Evolutionary conservation across 352 stramenopile species (phyloP).

Genomic region (Globisporangium emineosum): DNA sequence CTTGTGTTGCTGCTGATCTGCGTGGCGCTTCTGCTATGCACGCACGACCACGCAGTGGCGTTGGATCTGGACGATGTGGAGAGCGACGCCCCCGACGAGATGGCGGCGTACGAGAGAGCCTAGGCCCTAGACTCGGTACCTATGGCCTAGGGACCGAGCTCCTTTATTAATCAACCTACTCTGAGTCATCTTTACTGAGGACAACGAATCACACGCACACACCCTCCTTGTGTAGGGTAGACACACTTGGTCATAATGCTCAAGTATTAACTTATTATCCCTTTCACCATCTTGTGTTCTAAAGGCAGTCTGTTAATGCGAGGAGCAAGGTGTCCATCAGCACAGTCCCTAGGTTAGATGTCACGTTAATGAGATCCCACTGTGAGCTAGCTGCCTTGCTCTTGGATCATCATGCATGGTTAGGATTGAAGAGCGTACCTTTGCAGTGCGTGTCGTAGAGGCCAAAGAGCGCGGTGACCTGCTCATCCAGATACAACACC

Average conservation of each 20-base stretch:
- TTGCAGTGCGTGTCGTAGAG: conserved; percentile 36
- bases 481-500: background rate
- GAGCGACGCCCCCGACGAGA: conserved; percentile 10
- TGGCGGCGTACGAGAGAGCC: conserved; percentile 27
- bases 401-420: background rate
- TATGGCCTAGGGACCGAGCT: background rate
- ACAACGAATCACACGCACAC: background rate
- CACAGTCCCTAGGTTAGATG: conserved; percentile 29
- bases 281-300: conserved; percentile 2
- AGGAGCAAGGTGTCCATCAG: conserved; percentile 35
- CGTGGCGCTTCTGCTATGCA: conserved; percentile 4
- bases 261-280: conserved; percentile 2
- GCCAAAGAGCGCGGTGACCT: conserved; percentile 49
- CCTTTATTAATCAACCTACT: conserved; percentile 7
- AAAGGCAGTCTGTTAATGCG: conserved; percentile 21
- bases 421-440: conserved; percentile 20
- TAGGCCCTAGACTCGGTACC: no score
- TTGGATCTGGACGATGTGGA: conserved; percentile 16
- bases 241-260: background rate
- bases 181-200: background rate
- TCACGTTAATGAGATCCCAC: background rate
- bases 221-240: background rate
- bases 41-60: conserved; percentile 7
- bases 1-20: conserved; percentile 6
- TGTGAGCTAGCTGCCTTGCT: conserved; percentile 5